Percentiles rank a stretch among this genome's conserved stretches.
Conservation (phyloP, 1,139 yeast genomes). For the Petasospora fabianii region DNA sequence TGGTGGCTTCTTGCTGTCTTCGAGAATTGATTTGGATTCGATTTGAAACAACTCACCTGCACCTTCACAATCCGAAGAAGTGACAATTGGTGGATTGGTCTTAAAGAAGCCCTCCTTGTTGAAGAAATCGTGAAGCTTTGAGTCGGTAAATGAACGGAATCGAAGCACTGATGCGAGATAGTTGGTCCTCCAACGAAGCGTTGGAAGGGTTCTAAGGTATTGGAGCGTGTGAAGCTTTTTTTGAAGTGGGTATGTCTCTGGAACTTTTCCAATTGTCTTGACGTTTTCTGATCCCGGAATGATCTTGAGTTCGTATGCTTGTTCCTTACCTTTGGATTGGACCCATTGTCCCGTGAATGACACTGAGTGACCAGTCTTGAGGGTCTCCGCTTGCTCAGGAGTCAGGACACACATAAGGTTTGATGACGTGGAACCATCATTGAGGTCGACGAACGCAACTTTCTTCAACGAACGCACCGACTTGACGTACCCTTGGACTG, state of each 20-base stretch:
- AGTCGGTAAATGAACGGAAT: slow-evolving; percentile 66
- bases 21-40: slow-evolving; percentile 32
- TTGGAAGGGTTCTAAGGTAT: slow-evolving; percentile 63
- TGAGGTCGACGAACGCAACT: slow-evolving; percentile 72
- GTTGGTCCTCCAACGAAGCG: slow-evolving; percentile 73
- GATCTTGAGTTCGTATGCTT: slow-evolving; percentile 44
- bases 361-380: slow-evolving; percentile 43
- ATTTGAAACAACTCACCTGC: slow-evolving; percentile 86
- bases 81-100: slow-evolving; percentile 81
- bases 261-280: slow-evolving; percentile 52
- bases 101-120: slow-evolving; percentile 53
- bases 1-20: slow-evolving; percentile 18
- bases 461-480: slow-evolving; percentile 70
- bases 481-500: slow-evolving; percentile 65
- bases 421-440: slow-evolving; percentile 65
- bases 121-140: slow-evolving; percentile 53
- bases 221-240: slow-evolving; percentile 69
- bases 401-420: slow-evolving; percentile 57
- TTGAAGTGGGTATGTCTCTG: slow-evolving; percentile 72
- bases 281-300: slow-evolving; percentile 27
- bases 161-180: slow-evolving; percentile 65
- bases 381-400: slow-evolving; percentile 30
- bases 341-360: slow-evolving; percentile 44
- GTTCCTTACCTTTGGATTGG: slow-evolving; percentile 41
- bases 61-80: slow-evolving; percentile 95